Conservation (phyloP, 768 basidiomycete genomes). For the Mycena olivaceomarginata region DNA sequence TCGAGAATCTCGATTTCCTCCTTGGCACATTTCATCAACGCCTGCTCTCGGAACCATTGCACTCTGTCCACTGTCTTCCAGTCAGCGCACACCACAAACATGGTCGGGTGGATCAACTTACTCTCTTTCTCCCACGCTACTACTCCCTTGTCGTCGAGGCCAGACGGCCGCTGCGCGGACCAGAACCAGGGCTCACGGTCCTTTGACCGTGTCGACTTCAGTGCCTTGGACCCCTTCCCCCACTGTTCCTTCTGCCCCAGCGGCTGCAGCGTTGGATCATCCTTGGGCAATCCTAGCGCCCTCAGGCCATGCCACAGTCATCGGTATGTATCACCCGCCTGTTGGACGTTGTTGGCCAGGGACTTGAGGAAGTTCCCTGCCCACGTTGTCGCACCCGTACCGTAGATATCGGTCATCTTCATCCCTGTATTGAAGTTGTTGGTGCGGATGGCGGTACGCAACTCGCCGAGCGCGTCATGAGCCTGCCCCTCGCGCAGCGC, state of each 20-base stretch:
- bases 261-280: no score
- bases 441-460: neutral
- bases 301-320: no score
- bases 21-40: neutral
- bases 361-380: constrained; percentile 60
- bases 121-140: neutral
- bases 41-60: neutral
- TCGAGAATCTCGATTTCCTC: neutral
- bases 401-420: neutral
- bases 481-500: constrained; percentile 11
- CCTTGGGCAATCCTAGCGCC: no score
- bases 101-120: neutral
- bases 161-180: no score
- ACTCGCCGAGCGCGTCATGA: neutral
- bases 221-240: no score
- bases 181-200: no score
- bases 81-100: neutral
- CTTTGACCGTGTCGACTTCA: no score
- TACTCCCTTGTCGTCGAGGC: neutral
- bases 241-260: no score
- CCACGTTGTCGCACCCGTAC: neutral
- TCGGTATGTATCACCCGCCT: no score
- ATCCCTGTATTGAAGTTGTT: neutral
- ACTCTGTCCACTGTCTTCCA: neutral
- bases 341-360: neutral